Percentiles rank a stretch among this genome's conserved stretches.
phyloP scores from a whole-genome alignment of 2,329 filamentous ascomycete genomes.

The Colletotrichum orbiculare region DNA sequence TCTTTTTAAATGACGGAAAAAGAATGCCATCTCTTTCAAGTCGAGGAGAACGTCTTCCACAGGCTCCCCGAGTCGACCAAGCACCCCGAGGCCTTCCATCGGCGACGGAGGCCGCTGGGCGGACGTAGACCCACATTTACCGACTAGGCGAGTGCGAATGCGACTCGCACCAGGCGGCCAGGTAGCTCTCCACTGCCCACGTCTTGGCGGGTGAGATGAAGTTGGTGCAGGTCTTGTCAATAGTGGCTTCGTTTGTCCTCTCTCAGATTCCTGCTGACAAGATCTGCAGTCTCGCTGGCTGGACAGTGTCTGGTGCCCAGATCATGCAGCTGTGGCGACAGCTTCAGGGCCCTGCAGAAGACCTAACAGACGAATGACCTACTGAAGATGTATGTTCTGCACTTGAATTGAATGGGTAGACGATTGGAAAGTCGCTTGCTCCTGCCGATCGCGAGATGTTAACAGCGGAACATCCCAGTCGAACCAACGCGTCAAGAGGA shows the following conservation, averaged over 20 bases:
- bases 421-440: no score
- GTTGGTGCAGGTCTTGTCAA: background rate
- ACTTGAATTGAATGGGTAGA: background rate
- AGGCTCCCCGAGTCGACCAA: background rate
- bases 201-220: background rate
- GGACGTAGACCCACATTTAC: slow-evolving; percentile 1
- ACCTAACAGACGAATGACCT: no score
- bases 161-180: slow-evolving; percentile 1
- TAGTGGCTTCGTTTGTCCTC: background rate
- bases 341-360: background rate
- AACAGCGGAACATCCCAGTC: no score
- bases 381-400: no score
- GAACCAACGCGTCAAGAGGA: no score
- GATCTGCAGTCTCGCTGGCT: background rate
- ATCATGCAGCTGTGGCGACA: background rate
- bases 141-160: slow-evolving; percentile 15
- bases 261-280: background rate
- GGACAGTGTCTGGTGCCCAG: background rate
- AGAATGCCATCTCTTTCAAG: background rate
- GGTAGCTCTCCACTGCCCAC: no score
- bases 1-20: background rate
- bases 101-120: background rate
- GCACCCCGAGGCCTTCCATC: background rate
- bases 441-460: no score
- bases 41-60: background rate